A percentile compares a stretch with the other conserved stretches of the same genome.
phyloP scores from a whole-genome alignment of 805 yeast genomes.

The Candida andamanensis region DNA sequence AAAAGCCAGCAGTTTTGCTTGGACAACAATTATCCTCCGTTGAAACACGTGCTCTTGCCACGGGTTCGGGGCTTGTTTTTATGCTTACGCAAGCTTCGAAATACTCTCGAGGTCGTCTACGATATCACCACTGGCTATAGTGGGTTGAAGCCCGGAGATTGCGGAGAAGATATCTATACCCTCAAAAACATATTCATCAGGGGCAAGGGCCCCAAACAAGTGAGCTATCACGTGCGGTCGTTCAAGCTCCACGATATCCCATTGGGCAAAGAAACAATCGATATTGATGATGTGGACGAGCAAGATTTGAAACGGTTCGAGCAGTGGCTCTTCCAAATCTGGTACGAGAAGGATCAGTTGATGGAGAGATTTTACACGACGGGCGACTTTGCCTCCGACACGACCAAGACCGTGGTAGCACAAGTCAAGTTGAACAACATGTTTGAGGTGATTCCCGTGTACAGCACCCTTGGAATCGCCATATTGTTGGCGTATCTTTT shows the following conservation, averaged over 20 bases:
- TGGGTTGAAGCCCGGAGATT: slow-evolving; percentile 57
- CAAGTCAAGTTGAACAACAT: slow-evolving; percentile 19
- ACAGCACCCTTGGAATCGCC: slow-evolving; percentile 7
- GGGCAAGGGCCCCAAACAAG: slow-evolving; percentile 67
- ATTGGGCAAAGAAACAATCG: slow-evolving; percentile 30
- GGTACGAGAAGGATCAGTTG: slow-evolving; percentile 74
- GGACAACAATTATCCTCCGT: slow-evolving; percentile 42
- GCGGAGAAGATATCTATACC: slow-evolving; percentile 75
- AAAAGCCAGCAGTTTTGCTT: slow-evolving; percentile 56
- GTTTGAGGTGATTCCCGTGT: slow-evolving; percentile 13
- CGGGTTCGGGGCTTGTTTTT: slow-evolving; percentile 74
- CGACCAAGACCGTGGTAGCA: slow-evolving; percentile 14
- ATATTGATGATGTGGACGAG: slow-evolving; percentile 40
- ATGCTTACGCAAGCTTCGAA: slow-evolving; percentile 51
- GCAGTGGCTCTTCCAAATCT: slow-evolving; percentile 66
- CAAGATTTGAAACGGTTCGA: slow-evolving; percentile 50
- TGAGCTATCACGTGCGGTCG: slow-evolving; percentile 62
- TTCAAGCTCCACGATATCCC: slow-evolving; percentile 62
- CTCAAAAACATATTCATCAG: slow-evolving; percentile 56
- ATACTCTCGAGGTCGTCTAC: slow-evolving; percentile 55
- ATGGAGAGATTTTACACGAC: slow-evolving; percentile 56
- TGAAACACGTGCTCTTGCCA: slow-evolving; percentile 73
- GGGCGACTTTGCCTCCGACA: slow-evolving; percentile 41
- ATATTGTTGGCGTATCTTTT: slow-evolving; percentile 6
- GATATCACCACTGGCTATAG: slow-evolving; percentile 83